These are phyloP conservation scores for Liriodendron chinense DNA, from an alignment of 164 flowering plant species.

Conservation along the genomic window DNA sequence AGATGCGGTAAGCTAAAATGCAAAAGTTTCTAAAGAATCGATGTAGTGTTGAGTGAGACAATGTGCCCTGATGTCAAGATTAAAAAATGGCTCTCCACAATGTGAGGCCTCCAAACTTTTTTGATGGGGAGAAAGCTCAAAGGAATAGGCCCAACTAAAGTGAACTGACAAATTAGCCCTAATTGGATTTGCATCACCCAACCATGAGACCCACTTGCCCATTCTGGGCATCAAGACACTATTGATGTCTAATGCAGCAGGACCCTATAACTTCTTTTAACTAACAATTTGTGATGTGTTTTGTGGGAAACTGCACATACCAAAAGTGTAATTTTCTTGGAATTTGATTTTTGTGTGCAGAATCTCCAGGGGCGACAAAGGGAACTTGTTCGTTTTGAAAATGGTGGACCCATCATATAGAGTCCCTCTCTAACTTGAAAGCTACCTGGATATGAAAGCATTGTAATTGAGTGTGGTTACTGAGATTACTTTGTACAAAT, in stretches of 20 bases:
- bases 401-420: slow-evolving; percentile 73
- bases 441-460: background rate
- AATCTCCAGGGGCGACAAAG: slow-evolving; percentile 83
- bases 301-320: background rate
- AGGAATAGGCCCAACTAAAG: no score
- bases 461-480: background rate
- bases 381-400: slow-evolving; percentile 74
- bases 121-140: no score
- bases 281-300: background rate
- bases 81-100: background rate
- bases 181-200: background rate
- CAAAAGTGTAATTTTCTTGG: background rate
- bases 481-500: background rate
- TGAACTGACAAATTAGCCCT: background rate
- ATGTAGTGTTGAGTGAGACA: no score
- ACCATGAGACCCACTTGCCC: background rate
- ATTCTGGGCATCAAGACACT: background rate
- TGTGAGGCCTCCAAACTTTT: background rate
- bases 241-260: no score
- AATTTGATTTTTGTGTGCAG: slow-evolving; percentile 33
- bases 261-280: background rate
- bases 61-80: background rate
- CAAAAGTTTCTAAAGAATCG: no score
- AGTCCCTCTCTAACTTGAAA: slow-evolving; percentile 36
- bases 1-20: slow-evolving; percentile 53